Conservation (phyloP, 345 rosid genomes). For the Cochlearia excelsa region DNA sequence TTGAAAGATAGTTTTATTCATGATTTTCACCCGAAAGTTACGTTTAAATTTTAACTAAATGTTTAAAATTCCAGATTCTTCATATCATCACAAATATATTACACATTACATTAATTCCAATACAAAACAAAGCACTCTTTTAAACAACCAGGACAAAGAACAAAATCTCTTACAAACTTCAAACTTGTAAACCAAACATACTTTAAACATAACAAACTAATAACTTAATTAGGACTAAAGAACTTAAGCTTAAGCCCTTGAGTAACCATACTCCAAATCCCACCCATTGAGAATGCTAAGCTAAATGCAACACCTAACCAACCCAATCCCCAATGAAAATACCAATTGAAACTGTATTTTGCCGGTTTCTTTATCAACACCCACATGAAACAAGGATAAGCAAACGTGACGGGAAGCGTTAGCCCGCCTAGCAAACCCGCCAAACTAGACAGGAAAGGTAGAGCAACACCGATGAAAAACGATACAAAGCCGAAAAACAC, state of each 20-base stretch:
- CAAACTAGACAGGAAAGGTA: slow-evolving; percentile 85
- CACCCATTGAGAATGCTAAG: slow-evolving; percentile 89
- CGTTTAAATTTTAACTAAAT: too few species aligned
- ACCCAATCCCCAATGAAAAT: slow-evolving; percentile 89
- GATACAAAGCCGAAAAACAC: slow-evolving; percentile 79
- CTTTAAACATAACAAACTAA: neutral
- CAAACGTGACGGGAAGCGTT: slow-evolving; percentile 90
- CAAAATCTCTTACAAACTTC: slow-evolving; percentile 11
- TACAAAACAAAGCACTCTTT: slow-evolving; percentile 16
- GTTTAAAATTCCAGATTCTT: too few species aligned
- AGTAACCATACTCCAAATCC: slow-evolving; percentile 84
- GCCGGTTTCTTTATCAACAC: slow-evolving; percentile 75
- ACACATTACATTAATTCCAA: slow-evolving; percentile 24
- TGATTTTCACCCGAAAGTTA: too few species aligned
- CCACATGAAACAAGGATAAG: slow-evolving; percentile 99
- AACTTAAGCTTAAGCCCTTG: slow-evolving; percentile 84
- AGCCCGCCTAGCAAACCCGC: slow-evolving; percentile 93
- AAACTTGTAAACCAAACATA: slow-evolving; percentile 20
- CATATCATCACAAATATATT: neutral
- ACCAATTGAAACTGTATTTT: slow-evolving; percentile 90
- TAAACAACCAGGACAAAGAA: slow-evolving; percentile 17
- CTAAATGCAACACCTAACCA: slow-evolving; percentile 92
- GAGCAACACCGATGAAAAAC: slow-evolving; percentile 90
- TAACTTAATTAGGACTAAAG: slow-evolving; percentile 62
- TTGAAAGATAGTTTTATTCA: too few species aligned